Evolutionary conservation across 371 early-diverging fungal genomes (phyloP).

Genomic region (Apophysomyces trapeziformis): DNA sequence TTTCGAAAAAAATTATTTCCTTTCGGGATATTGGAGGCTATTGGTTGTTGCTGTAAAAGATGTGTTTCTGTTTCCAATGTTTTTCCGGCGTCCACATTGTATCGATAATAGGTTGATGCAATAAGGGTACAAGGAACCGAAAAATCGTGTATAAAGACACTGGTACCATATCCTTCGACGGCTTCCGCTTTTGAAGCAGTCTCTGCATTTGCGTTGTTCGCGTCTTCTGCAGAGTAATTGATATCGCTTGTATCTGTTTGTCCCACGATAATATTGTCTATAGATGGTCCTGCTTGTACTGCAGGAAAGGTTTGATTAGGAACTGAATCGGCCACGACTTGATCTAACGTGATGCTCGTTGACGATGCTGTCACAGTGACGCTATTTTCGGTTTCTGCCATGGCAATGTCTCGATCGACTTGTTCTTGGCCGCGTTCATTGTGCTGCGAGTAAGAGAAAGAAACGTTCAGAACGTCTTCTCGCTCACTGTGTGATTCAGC

Average conservation of each 20-base stretch:
- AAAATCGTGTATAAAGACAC: conserved; percentile 25
- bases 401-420: neutral
- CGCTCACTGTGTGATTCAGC: neutral
- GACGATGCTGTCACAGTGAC: neutral
- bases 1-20: conserved; percentile 42
- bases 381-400: neutral
- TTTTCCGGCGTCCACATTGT: conserved; percentile 26
- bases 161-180: neutral
- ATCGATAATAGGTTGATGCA: conserved; percentile 30
- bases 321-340: neutral
- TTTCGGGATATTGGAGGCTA: conserved; percentile 15
- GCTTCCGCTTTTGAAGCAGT: neutral
- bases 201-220: neutral
- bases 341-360: neutral
- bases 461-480: neutral
- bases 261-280: neutral
- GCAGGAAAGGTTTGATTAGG: neutral
- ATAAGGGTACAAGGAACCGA: conserved; percentile 18
- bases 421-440: neutral
- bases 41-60: conserved; percentile 23
- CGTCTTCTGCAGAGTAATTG: neutral
- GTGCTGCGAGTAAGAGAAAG: neutral
- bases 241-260: neutral
- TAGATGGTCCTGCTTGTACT: neutral
- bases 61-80: conserved; percentile 24